phyloP scores from a whole-genome alignment of 345 rosid species.

The Brassica incana region DNA sequence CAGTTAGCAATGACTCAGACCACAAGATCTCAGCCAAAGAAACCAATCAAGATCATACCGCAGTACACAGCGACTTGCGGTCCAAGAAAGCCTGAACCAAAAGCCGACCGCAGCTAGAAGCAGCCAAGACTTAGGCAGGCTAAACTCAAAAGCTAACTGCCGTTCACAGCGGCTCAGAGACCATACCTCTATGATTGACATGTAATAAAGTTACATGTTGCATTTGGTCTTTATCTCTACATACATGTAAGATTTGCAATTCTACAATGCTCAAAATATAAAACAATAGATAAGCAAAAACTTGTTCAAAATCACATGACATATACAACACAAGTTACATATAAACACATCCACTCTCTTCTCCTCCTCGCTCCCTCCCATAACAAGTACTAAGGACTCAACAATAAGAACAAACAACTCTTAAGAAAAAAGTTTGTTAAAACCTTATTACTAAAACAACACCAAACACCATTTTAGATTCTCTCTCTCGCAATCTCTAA shows the following conservation, averaged over 20 bases:
- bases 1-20: not conserved
- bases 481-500: conserved; percentile 28
- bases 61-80: not conserved
- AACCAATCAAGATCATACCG: conserved; percentile 19
- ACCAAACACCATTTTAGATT: conserved; percentile 1
- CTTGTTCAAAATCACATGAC: conserved; percentile 31
- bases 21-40: conserved; percentile 13
- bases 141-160: not conserved
- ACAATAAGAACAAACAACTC: conserved; percentile 13
- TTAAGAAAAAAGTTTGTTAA: conserved; percentile 10
- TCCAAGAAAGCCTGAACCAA: not conserved
- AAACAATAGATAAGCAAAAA: conserved; percentile 4
- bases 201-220: not conserved
- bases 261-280: not conserved
- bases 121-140: not conserved
- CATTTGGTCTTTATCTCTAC: not conserved
- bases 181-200: not conserved
- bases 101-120: not conserved
- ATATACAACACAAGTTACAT: conserved; percentile 34
- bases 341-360: conserved; percentile 35
- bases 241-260: not conserved
- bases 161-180: not conserved
- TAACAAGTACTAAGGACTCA: conserved; percentile 1
- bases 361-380: conserved; percentile 13
- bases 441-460: conserved; percentile 28